Evolutionary conservation across 1,139 yeast genomes (phyloP), one percentile per base, ranked within the genome.

Genomic region (Arxiozyma slooffiae): DNA sequence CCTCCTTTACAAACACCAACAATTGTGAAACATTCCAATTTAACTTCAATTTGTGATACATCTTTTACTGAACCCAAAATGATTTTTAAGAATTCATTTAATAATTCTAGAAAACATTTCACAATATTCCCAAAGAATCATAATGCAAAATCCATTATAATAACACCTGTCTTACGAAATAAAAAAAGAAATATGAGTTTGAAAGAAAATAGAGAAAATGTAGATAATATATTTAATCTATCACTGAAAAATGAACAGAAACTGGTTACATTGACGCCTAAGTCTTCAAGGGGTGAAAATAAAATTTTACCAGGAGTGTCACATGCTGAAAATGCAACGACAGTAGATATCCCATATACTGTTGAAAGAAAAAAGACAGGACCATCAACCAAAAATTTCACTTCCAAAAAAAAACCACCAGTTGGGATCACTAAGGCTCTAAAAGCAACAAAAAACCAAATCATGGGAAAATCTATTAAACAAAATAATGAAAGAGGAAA

Each of bases 121-220:
- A 48, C 50, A 24, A 8, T 48, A 2, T 48, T 40, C 22, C 46
- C 50, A n/a, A 26, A 44, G 23, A 30, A 23, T 24, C 16, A 38
- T n/a, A 21, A 23, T 17, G 39, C 38, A 4, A 42, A 42, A 20
- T 42, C 45, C 4, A 42, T 38, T 2, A 42, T 42, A 14, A 42
- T 42, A 18, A 42, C 45, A 18, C 45, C 45, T 14, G 26, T 42
- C 9, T 30, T 38, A 17, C 45, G 30, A 14, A 21, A 17, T 17
- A 30, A 42, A 30, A 34, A 16, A n/a, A n/a, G n/a, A 14, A 11
- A 14, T 14, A 2, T 34, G 1, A n/a, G n/a, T n/a, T 9, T n/a
- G 16, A 26, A 18, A 11, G 20, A 11, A 4, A 42, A 18, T 18
- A 21, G 36, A 21, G 41, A 41, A 18, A 18, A 7, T 17, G 18